Evolutionary conservation across 2,329 filamentous ascomycete genomes (phyloP).

Genomic region (Hypoxylon sp.): DNA sequence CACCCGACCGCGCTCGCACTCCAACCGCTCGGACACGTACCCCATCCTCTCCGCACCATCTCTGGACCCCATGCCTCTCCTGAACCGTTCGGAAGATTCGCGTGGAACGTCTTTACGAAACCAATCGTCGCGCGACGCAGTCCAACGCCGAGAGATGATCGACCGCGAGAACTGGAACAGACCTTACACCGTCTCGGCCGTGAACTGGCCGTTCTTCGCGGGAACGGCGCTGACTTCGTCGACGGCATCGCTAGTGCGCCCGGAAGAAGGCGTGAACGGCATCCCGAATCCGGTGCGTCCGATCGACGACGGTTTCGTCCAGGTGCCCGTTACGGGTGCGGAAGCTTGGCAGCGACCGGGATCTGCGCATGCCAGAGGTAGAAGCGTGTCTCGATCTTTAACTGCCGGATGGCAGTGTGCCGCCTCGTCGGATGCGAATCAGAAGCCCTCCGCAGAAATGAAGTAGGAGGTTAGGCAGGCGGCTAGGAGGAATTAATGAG

Average conservation of each 20-base stretch:
- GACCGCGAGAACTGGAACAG: neutral
- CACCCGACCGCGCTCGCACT: neutral
- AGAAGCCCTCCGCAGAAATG: neutral
- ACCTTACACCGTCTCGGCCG: neutral
- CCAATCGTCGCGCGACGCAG: slow-evolving; percentile 20
- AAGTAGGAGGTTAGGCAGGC: neutral
- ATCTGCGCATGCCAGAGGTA: neutral
- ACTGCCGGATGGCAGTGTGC: neutral
- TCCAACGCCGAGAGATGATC: slow-evolving; percentile 22
- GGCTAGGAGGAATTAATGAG: neutral
- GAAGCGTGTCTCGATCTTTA: neutral
- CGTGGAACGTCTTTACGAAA: neutral
- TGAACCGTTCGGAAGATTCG: neutral
- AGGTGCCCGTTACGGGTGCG: slow-evolving; percentile 5
- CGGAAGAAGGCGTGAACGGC: neutral
- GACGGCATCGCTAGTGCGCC: slow-evolving; percentile 1
- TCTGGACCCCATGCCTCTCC: neutral
- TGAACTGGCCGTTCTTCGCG: slow-evolving; percentile 14
- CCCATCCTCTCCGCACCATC: slow-evolving; percentile 1
- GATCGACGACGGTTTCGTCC: slow-evolving; percentile 12
- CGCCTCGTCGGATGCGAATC: neutral
- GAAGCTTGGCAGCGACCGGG: neutral
- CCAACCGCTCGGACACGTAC: neutral
- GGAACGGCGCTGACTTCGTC: slow-evolving; percentile 14
- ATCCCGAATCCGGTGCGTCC: neutral